Base-by-base conservation (phyloP, 495 filamentous ascomycete species). In the Cenococcum geophilum region DNA sequence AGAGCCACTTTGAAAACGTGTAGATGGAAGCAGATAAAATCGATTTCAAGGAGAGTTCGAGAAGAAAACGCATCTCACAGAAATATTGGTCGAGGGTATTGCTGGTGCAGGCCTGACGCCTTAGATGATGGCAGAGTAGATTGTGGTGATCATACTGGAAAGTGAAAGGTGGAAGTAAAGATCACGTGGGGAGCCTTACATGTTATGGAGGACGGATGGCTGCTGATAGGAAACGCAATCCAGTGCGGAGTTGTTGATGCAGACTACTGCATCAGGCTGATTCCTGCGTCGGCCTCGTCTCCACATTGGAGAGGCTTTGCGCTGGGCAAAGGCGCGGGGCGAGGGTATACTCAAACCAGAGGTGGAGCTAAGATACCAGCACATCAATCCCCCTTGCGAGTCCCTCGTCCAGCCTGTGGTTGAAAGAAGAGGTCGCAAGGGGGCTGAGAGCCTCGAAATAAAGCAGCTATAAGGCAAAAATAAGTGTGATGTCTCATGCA, bases 1-100 rank as follows among this genome's bases (percentile, higher is more conserved):
- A 16, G 22, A 10, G 36, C 40, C 40, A 20, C 42, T 49, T n/a
- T 50, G 18, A 35, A 35, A n/a, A 40, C 2, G 2, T 32, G 36
- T 50, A 35, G 37, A 61, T 54, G 52, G n/a, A 11, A 20, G 35
- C 37, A 43, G 47, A 55, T 48, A 37, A 61, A 43, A 52, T 40
- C 23, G 14, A 45, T 14, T 18, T 16, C 18, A 45, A 18, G 18
- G 40, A 45, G 40, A 45, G 27, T 32, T 6, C 2, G 40, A 45
- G 40, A 45, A 45, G 40, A 16, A 45, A 45, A 45, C 18, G 40
- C 12, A 45, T 45, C 40, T 45, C 11, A 45, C 40, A 45, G 40
- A 45, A 45, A 6, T n/a, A 32, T 2, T 32, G 27, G 6, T 32
- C 27, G 6, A 6, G 27, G 27, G 6, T 6, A 32, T 6, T 32